Conservation (phyloP, 495 filamentous ascomycete species). For the Melanomma pulvis-pyrius region DNA sequence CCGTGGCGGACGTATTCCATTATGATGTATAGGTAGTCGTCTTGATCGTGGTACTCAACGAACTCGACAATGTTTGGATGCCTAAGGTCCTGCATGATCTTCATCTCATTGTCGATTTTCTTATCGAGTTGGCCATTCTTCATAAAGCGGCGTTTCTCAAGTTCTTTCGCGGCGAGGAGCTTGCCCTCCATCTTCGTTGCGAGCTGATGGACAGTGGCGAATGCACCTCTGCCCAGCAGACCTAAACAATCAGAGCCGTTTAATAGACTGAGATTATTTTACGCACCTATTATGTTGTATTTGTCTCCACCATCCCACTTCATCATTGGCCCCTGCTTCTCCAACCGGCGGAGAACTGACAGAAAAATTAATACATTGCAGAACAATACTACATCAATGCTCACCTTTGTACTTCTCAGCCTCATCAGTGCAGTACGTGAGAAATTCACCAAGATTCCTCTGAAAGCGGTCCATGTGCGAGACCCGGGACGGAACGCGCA, state of each 20-base stretch:
- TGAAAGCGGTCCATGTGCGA: slow-evolving; percentile 61
- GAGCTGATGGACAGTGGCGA: slow-evolving; percentile 87
- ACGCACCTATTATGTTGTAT: slow-evolving; percentile 73
- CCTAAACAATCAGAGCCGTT: slow-evolving; percentile 14
- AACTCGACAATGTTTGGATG: slow-evolving; percentile 93
- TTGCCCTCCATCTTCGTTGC: slow-evolving; percentile 77
- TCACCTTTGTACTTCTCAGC: slow-evolving; percentile 19
- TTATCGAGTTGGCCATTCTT: slow-evolving; percentile 82
- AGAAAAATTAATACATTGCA: background rate
- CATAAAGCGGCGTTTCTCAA: slow-evolving; percentile 86
- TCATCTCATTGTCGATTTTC: slow-evolving; percentile 92
- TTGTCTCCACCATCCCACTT: slow-evolving; percentile 79
- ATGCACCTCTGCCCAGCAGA: slow-evolving; percentile 86
- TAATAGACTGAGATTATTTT: background rate
- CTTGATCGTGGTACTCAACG: slow-evolving; percentile 78
- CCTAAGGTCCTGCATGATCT: slow-evolving; percentile 79
- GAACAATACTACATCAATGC: background rate
- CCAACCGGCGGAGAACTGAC: slow-evolving; percentile 9
- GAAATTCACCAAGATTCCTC: slow-evolving; percentile 60
- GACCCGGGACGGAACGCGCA: slow-evolving; percentile 77
- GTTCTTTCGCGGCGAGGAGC: slow-evolving; percentile 85
- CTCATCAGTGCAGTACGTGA: slow-evolving; percentile 35
- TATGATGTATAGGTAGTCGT: slow-evolving; percentile 81
- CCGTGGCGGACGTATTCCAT: slow-evolving; percentile 92
- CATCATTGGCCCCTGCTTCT: slow-evolving; percentile 48